Base-by-base conservation (phyloP, 768 basidiomycete genomes). In the Pleurotus eryngii region DNA sequence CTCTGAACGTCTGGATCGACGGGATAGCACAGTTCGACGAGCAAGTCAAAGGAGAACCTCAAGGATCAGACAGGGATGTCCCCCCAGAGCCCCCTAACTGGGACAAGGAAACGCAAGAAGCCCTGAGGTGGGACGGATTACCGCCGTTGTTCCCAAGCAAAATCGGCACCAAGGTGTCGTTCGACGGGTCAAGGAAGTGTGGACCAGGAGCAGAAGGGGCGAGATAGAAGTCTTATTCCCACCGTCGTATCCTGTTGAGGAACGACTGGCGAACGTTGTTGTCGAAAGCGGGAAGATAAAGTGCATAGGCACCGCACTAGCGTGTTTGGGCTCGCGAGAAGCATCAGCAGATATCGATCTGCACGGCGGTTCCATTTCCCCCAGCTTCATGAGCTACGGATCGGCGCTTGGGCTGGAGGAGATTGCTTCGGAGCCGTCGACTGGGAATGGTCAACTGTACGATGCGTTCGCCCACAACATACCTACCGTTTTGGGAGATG, bases 1-100 rank as follows among this genome's bases (percentile, higher is more conserved):
- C 91, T 0, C 66, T 74, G 11, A 84, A 86, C 57, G 84, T 90
- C 24, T 95, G 86, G 77, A 90, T 95, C 61, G 94, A 97, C 68
- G 93, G 93, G 1, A 84, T 92, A 57, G 67, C 83, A 3, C 92
- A 95, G 64, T 68, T 74, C 60, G 65, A 70, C n/a, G 62, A 65
- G 15, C 73, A 81, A 56, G 73, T 80, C 15, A 70, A 76, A 20
- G 78, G 77, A 5, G 75, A 74, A 62, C 76, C 75, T 0, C 77
- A 79, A 59, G 77, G 70, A 3, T 70, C 75, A 7, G 65, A 74
- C 46, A 78, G 77, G 73, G 74, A 72, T 35, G 73, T 76, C 59
- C 64, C 77, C 5, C 85, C 87, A 8, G 61, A 69, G 3, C 78
- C 79, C 7, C 88, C 88, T 0, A 75, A 85, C 59, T 92, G 85